phyloP scores from a whole-genome alignment of 2,329 filamentous ascomycete species.

The Myotisia sp. region DNA sequence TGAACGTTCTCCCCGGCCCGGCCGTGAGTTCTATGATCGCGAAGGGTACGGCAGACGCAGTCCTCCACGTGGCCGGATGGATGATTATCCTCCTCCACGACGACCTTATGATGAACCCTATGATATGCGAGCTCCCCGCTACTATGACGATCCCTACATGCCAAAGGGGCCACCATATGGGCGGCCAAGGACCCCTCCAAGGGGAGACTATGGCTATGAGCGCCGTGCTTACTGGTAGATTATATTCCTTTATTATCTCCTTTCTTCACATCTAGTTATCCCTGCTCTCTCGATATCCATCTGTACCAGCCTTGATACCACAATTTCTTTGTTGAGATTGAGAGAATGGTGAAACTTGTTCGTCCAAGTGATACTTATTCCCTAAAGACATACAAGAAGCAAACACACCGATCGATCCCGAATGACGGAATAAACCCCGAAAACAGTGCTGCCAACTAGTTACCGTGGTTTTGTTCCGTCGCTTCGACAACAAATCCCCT shows the following conservation, averaged over 20 bases:
- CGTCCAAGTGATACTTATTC: constrained; percentile 9
- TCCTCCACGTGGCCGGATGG: constrained; percentile 50
- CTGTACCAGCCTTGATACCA: background rate
- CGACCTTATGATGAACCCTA: constrained; percentile 49
- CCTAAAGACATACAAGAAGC: no score
- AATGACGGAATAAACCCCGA: no score
- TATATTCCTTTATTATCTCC: constrained; percentile 10
- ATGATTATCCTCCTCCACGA: constrained; percentile 55
- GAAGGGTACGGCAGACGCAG: constrained; percentile 63
- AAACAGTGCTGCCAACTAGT: background rate
- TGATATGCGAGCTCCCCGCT: constrained; percentile 38
- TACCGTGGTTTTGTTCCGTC: no score
- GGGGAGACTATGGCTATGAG: constrained; percentile 31
- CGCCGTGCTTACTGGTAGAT: constrained; percentile 33
- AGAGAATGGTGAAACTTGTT: no score
- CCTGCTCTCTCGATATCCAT: background rate
- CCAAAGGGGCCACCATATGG: constrained; percentile 38
- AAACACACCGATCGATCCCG: no score
- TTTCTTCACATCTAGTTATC: constrained; percentile 18
- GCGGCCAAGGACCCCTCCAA: constrained; percentile 26
- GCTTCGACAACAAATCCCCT: background rate
- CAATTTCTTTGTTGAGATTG: no score
- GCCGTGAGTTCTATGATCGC: constrained; percentile 78
- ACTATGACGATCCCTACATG: constrained; percentile 47
- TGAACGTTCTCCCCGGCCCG: constrained; percentile 62